A percentile compares a stretch with the other conserved stretches of the same genome.
Conservation (phyloP, 129 eudicot species). For the Lonicera japonica region DNA sequence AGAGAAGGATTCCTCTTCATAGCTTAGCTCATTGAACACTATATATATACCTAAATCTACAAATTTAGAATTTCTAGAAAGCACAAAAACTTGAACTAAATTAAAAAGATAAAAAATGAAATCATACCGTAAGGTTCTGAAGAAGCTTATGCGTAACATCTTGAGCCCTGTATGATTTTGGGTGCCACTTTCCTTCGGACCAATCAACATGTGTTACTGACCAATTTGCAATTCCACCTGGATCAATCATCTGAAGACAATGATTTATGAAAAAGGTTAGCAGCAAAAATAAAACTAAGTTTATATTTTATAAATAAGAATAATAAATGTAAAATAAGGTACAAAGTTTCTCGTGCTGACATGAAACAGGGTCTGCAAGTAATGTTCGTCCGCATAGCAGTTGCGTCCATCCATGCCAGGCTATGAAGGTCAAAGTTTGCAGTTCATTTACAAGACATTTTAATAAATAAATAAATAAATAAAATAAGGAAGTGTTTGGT, state of each 20-base stretch:
- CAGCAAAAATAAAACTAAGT: background rate
- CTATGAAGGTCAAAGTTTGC: constrained; percentile 23
- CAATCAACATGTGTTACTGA: constrained; percentile 94
- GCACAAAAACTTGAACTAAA: background rate
- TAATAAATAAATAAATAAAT: no score
- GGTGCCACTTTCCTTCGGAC: constrained; percentile 98
- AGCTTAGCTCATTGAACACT: no score
- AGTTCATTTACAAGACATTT: background rate
- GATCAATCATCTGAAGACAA: constrained; percentile 75
- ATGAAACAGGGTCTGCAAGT: constrained; percentile 79
- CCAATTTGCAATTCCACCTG: constrained; percentile 77
- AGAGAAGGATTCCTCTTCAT: no score
- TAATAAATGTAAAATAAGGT: no score
- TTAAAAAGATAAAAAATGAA: background rate
- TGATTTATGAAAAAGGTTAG: no score
- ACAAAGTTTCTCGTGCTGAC: constrained; percentile 22
- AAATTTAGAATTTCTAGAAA: no score
- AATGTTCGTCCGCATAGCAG: constrained; percentile 94
- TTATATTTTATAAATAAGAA: no score
- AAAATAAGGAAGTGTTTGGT: background rate
- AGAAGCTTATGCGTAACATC: constrained; percentile 58
- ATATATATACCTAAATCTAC: no score
- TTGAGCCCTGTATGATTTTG: constrained; percentile 53
- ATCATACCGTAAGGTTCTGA: constrained; percentile 49
- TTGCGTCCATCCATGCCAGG: constrained; percentile 81